Percentiles rank a stretch among this genome's conserved stretches.
Conservation (phyloP, 129 eudicot species). For the Centella asiatica region DNA sequence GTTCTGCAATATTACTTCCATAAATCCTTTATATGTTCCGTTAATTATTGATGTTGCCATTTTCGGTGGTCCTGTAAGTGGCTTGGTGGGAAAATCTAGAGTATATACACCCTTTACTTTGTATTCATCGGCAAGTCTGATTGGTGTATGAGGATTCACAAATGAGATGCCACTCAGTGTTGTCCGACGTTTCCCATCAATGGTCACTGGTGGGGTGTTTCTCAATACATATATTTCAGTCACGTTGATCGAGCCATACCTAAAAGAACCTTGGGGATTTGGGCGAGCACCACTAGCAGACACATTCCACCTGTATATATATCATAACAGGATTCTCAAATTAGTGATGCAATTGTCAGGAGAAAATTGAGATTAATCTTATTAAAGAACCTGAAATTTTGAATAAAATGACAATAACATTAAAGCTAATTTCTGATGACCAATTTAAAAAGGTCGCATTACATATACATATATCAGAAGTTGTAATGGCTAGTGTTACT, state of each 20-base stretch:
- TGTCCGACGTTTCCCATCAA: conserved; percentile 37
- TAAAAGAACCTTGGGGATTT: conserved; percentile 68
- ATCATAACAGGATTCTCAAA: background rate
- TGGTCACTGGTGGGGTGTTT: conserved; percentile 42
- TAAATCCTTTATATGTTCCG: conserved; percentile 62
- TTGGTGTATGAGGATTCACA: conserved; percentile 54
- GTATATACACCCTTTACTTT: conserved; percentile 45
- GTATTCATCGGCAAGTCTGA: conserved; percentile 52
- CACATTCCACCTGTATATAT: conserved; percentile 56
- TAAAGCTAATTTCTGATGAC: too few relatives aligned
- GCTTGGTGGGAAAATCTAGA: conserved; percentile 53
- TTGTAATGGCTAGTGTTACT: too few relatives aligned
- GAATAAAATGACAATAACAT: too few relatives aligned
- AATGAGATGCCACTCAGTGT: conserved; percentile 63
- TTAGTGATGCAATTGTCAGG: background rate
- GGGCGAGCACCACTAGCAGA: conserved; percentile 78
- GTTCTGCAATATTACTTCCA: conserved; percentile 59
- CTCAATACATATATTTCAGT: conserved; percentile 42
- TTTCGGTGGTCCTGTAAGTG: conserved; percentile 40
- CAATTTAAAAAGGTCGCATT: too few relatives aligned
- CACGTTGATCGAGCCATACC: conserved; percentile 58
- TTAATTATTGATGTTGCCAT: conserved; percentile 52
- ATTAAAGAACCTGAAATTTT: too few relatives aligned
- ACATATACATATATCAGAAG: too few relatives aligned
- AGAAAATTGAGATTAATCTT: too few relatives aligned